Base-by-base conservation (phyloP, 768 basidiomycete species). In the Coprinopsis sp. region DNA sequence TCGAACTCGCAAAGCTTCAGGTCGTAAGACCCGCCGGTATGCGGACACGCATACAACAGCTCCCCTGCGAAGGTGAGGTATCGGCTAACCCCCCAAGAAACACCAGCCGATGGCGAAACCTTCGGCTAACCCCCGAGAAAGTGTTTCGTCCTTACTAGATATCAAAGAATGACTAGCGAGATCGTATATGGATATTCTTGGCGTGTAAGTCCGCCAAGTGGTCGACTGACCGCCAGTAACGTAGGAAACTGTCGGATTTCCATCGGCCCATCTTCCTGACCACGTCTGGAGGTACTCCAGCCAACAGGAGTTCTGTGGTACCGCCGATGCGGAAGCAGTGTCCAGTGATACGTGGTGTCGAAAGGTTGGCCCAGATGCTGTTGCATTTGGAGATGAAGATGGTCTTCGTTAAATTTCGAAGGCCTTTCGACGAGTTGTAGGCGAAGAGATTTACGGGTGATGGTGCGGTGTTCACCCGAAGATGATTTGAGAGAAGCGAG, bases 211-310 rank as follows among this genome's bases (percentile, higher is more conserved):
- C 10, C 8, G 30, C 30, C 8, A 31, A 31, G 30, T n/a, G 10
- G 29, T 43, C 41, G 12, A 43, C 19, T 7, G 13, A 14, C 16
- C 41, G 24, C 65, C 64, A 67, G 33, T 64, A 67, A 0, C 51
- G 25, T 1, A 68, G 40, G 25, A 69, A 68, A 10, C 62, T 55
- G 6, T 52, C 34, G 0, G 62, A 66, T 0, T 50, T 57, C 70
- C 69, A 73, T 1, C 62, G 49, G 0, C 68, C 69, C 40, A 60
- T 60, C n/a, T n/a, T n/a, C n/a, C n/a, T n/a, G n/a, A n/a, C n/a
- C n/a, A n/a, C n/a, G n/a, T n/a, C n/a, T n/a, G 30, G 30, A 8
- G 8, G 6, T 1, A 59, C 50, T 0, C 64, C 62, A 0, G 23
- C 16, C 0, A 67, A 51, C 0, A 69, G 51, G 5, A 69, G 52